Base-by-base conservation (phyloP, 352 stramenopile genomes). In the Globisporangium polare region DNA sequence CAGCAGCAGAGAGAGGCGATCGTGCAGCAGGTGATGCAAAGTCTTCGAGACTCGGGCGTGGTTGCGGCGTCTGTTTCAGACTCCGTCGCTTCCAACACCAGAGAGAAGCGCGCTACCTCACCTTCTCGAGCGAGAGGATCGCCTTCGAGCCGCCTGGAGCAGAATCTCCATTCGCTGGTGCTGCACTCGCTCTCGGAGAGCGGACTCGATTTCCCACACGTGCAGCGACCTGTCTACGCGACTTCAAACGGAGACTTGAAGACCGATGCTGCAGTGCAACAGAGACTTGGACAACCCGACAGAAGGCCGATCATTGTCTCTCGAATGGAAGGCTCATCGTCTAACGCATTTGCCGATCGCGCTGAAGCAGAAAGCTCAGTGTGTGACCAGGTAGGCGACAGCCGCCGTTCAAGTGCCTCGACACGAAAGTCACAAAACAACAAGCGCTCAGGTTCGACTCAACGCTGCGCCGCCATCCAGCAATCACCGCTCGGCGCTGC, bases 161-260 rank as follows among this genome's bases (percentile, higher is more conserved):
- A 75, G 52, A 86, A 72, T 24, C 62, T 92, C 27, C 74, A 83
- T 29, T 69, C 67, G 0, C 66, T 90, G 2, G 67, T 87, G 12
- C 53, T 75, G 7, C 80, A 88, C 26, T 92, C 83, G n/a, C 64
- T 90, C 1, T 69, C 70, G 6, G 74, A 92, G 31, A 84, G 73
- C 39, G 80, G 78, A 22, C 58, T 92, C 4, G 50, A 87, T 56
- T 87, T 83, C 41, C 78, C 83, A 8, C 78, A 90, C 35, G 80
- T 90, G 1, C 67, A 73, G 69, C 51, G 26, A 49, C 39, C 26
- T n/a, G 31, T 45, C 33, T 49, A 61, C 29, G 20, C 9, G 18
- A 20, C 39, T 31, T 29, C 58, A 12, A 27, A 33, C 33, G 35
- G 60, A 7, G 52, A 9, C n/a, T 18, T 37, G 8, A 67, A 33